Evolutionary conservation across 768 basidiomycete genomes (phyloP), one percentile per base, ranked within the genome.

Genomic region (Collybia mongolica): DNA sequence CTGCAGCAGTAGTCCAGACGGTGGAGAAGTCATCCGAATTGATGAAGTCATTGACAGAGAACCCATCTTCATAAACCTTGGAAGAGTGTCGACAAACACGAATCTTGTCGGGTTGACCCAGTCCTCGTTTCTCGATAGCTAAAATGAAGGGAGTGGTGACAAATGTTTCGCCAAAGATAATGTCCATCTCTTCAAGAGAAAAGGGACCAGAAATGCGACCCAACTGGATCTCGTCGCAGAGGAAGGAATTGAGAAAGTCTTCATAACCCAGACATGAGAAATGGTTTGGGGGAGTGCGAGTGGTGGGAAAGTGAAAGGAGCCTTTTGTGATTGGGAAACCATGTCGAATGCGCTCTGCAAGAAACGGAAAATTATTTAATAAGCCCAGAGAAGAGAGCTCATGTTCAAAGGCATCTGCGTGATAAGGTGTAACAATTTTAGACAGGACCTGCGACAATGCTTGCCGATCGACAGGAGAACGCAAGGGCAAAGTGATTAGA

Each of bases 41-140:
- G 24, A 52, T 52, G 9, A 1, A 26, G 22, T 48, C 51, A 15
- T 52, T 52, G 1, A 52, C 32, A 2, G 51, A 52, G 36, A n/a
- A 22, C 2, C 22, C 26, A 28, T 28, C 26, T 14, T 22, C 35
- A 3, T 26, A 17, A 12, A 40, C 39, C 3, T 7, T 12, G 14
- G 26, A 52, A 0, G 46, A 52, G 7, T 47, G 37, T 47, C 26
- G 17, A 32, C 18, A 3, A 23, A 20, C 22, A n/a, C 45, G 39
- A 18, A 42, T 15, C 20, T 46, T 47, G 11, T 29, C 46, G 0
- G 18, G 38, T 32, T 52, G 43, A 1, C 18, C 18, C 7, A 52
- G 38, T 0, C 45, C 28, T 2, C 23, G 12, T 9, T 28, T 28
- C 26, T 28, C 26, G 26, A 22, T 41, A 41, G 40, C 40, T 24